Evolutionary conservation across 2,329 filamentous ascomycete species (phyloP), one percentile per base, ranked within the genome.

Genomic region (Stagonosporopsis rhizophila): DNA sequence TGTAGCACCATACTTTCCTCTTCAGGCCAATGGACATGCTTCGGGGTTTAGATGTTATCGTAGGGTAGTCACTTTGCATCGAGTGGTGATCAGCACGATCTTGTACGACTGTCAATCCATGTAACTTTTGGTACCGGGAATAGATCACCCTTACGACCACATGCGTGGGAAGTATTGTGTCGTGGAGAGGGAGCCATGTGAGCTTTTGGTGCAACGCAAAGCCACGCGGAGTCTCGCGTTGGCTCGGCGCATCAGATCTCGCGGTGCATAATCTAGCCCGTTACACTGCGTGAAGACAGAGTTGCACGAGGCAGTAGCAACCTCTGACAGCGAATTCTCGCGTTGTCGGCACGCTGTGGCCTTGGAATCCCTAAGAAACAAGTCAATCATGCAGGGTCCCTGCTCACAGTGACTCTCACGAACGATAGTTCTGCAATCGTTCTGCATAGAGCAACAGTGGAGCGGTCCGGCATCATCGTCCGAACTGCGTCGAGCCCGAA

Each of bases 231-330:
- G 59, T 54, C 40, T 52, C 52, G 71, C 66, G 65, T 70, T 71
- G 44, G 55, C 30, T 52, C 35, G 38, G 62, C 52, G 63, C 62
- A 58, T 40, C 49, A 58, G 51, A 73, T 67, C 56, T 73, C 70
- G 71, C 67, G 62, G 64, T 74, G 72, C 72, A 74, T 75, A 66
- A 65, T 63, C 69, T 73, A 74, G 72, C 54, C 41, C 38, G 62
- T 73, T 60, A 53, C 62, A 72, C 68, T 44, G 39, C 65, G 51
- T 59, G 35, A 23, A 35, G 32, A 38, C 52, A 28, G 41, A 40
- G 56, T 61, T 56, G 53, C 52, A 61, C 58, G 52, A 59, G 46
- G 27, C 45, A 61, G 55, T 49, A 59, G 25, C 46, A 50, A 34
- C 12, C 44, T 60, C 47, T 66, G 59, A 64, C 59, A 66, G 62